A percentile compares a stretch with the other conserved stretches of the same genome.
Conservation (phyloP, 1,284 basidiomycete species). For the Phellopilus nigrolimitatus region DNA sequence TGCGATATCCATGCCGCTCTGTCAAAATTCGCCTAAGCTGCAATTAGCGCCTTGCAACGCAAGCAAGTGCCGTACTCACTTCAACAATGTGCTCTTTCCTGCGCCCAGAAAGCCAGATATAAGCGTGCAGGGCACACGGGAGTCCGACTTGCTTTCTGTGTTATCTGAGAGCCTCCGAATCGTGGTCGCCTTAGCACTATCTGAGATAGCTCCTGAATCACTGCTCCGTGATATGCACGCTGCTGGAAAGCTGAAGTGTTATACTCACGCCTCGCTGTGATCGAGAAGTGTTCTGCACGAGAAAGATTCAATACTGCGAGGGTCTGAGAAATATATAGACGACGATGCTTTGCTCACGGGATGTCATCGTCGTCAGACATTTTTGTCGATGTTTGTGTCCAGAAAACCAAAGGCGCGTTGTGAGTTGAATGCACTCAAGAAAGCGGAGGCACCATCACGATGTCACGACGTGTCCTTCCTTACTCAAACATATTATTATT, state of each 20-base stretch:
- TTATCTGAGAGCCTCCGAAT: no score
- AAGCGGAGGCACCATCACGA: no score
- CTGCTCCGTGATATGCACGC: neutral
- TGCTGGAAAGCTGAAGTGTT: neutral
- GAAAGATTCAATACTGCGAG: neutral
- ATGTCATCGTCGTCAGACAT: conserved; percentile 26
- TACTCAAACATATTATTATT: no score
- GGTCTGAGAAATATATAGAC: neutral
- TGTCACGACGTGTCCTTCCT: no score
- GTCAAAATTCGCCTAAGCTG: conserved; percentile 74
- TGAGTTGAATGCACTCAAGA: no score
- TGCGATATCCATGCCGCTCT: conserved; percentile 87
- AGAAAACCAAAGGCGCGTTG: no score
- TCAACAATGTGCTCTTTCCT: conserved; percentile 86
- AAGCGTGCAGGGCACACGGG: conserved; percentile 77
- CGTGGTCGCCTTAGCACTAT: no score
- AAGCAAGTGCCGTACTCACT: conserved; percentile 37
- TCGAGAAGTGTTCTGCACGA: conserved; percentile 10
- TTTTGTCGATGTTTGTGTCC: no score
- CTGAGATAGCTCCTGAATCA: no score
- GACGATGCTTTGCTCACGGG: conserved; percentile 16
- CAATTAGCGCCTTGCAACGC: conserved; percentile 1
- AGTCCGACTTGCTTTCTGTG: conserved; percentile 10
- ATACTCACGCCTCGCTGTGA: conserved; percentile 6
- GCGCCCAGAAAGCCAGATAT: conserved; percentile 90